Evolutionary conservation across 2,329 filamentous ascomycete genomes (phyloP), one percentile per base, ranked within the genome.

Genomic region (Coleophoma cylindrospora): DNA sequence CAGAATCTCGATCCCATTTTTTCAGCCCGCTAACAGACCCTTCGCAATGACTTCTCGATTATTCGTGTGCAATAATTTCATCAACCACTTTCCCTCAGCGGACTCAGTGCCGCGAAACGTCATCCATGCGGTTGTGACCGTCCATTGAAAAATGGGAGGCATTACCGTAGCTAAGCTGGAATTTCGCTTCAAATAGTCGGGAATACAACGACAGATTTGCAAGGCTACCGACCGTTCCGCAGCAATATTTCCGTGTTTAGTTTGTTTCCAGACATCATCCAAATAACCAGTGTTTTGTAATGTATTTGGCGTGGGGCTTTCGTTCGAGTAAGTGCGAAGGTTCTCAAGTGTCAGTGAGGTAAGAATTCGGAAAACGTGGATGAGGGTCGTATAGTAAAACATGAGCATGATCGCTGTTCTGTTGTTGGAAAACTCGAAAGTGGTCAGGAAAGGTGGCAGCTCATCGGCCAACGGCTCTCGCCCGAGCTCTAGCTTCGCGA

Each of bases 371-470:
- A 64, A 51, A 15, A 65, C 54, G 36, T 60, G 49, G n/a, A 65
- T 60, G 9, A 63, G 50, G n/a, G 59, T 52, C 13, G 57, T 61
- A 43, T 62, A 61, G 48, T 64, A 65, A 6, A 65, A 49, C 61
- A 65, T 63, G 17, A 59, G 47, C 50, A 58, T 59, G 7, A 51
- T 57, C 2, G 58, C 53, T 9, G 50, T 41, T 6, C 51, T 47
- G 1, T 55, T 45, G 43, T 43, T 48, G 15, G 47, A 3, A 43
- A 50, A 55, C 12, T 46, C 32, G 5, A 54, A 34, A 21, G 22
- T 45, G 7, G 46, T 49, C 14, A 21, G 15, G 34, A 54, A 49
- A 33, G 49, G 52, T 5, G 40, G 33, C 19, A 27, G 8, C n/a
- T 13, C 22, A 14, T 46, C 21, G n/a, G 13, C 19, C 14, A 14